Evolutionary conservation across 345 rosid genomes (phyloP), one percentile per base, ranked within the genome.

Genomic region (Eucalyptus victrix): DNA sequence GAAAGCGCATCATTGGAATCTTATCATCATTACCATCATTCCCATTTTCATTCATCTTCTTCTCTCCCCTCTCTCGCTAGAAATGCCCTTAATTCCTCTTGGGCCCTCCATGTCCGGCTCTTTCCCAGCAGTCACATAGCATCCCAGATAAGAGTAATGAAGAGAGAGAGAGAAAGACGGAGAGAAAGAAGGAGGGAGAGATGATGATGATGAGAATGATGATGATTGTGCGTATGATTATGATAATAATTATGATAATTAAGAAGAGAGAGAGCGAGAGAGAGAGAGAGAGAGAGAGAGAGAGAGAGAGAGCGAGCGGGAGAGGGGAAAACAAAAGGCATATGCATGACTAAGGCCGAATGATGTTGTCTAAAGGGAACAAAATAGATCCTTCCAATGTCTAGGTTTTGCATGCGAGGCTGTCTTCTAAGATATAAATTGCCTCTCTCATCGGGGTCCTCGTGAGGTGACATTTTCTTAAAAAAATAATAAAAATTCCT

Each of bases 61-160:
- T 56, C 30, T 56, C 62, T 56, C 17, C 34, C 34, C 42, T 44
- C n/a, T n/a, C 60, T 86, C 65, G 3, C 88, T 51, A 86, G 11
- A 86, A 49, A 86, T 19, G 21, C 30, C 32, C 34, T 49, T 17
- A 13, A 87, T 56, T 23, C 83, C 62, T 58, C 49, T 26, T 49
- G 81, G 62, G 90, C 90, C 88, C 42, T 56, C 80, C 40, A 12
- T 91, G 95, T 91, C 95, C 87, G 86, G 37, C 42, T 24, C 90
- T 89, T 91, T 90, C 58, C 88, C 49, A 88, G 90, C 94, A 94
- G 26, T 21, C 85, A 65, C 50, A 69, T 60, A 91, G 94, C 93
- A 94, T 94, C 95, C 92, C 92, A 94, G 86, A 92, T 90, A 49
- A 49, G 32, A 50, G 53, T 42, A 37, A 37, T 34, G 49, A 51